Conservation (phyloP, 2,329 filamentous ascomycete genomes). For the Chrysoporthe austroafricana region DNA sequence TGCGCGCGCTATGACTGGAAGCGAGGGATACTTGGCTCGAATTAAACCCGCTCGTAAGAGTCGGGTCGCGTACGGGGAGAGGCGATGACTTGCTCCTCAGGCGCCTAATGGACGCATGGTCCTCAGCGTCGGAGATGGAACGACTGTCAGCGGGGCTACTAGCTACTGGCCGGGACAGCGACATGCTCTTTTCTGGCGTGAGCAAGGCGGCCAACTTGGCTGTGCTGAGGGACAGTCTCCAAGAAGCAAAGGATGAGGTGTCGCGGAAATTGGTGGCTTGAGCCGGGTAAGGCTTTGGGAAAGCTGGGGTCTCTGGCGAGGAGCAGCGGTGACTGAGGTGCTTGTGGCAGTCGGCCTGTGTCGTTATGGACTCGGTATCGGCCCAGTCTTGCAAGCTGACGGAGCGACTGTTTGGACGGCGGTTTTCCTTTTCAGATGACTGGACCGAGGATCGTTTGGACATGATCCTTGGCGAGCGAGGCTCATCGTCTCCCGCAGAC, state of each 20-base stretch:
- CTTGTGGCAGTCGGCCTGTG: constrained; percentile 12
- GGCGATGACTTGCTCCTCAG: constrained; percentile 21
- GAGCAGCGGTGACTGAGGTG: constrained; percentile 29
- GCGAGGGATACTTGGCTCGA: constrained; percentile 16
- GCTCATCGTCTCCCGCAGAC: constrained; percentile 21
- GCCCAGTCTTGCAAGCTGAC: constrained; percentile 15
- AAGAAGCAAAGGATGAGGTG: constrained; percentile 30
- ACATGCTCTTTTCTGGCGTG: not conserved
- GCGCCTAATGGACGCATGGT: not conserved
- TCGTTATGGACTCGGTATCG: constrained; percentile 2
- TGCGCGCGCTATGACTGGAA: constrained; percentile 10
- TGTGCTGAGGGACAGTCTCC: constrained; percentile 29
- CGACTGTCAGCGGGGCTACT: constrained; percentile 14
- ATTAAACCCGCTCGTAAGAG: not conserved
- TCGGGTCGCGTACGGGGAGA: not conserved
- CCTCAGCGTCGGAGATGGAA: not conserved
- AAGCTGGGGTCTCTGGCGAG: constrained; percentile 25
- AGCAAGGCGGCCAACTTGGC: constrained; percentile 19
- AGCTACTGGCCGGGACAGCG: constrained; percentile 3
- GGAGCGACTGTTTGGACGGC: not conserved
- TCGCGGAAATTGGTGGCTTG: constrained; percentile 19
- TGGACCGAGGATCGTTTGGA: constrained; percentile 7
- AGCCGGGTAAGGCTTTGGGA: constrained; percentile 22
- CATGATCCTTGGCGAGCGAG: not conserved
- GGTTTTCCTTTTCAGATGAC: constrained; percentile 9